phyloP scores from a whole-genome alignment of 2,329 filamentous ascomycete species.

The Tolypocladium tundrense region DNA sequence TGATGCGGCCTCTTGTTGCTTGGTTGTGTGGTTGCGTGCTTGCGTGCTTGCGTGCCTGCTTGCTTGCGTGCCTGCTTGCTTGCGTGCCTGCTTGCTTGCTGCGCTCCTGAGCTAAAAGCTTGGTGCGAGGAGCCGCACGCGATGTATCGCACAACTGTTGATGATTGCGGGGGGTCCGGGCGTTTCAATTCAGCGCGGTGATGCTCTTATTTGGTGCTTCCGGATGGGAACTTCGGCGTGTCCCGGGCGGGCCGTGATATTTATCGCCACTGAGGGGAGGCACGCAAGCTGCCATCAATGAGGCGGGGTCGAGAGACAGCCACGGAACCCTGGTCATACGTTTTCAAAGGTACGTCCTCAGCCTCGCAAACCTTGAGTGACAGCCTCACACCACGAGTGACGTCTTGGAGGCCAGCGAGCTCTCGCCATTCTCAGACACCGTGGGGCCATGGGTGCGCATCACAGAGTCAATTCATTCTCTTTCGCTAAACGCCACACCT shows the following conservation, averaged over 20 bases:
- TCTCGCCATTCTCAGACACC: too few species aligned
- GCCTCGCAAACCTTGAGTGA: neutral
- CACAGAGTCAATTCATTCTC: neutral
- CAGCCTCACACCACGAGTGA: too few species aligned
- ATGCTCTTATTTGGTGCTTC: neutral
- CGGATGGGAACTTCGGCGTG: too few species aligned
- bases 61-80: neutral
- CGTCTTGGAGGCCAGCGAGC: too few species aligned
- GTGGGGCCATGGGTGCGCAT: too few species aligned
- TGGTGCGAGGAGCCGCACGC: neutral
- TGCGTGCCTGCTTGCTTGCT: neutral
- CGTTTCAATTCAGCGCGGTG: neutral
- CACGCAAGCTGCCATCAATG: neutral
- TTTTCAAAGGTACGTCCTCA: neutral
- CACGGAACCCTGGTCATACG: neutral
- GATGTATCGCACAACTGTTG: neutral
- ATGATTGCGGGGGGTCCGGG: neutral
- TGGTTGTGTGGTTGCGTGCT: neutral
- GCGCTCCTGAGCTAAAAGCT: too few species aligned
- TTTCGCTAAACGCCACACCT: neutral
- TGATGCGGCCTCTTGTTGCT: neutral
- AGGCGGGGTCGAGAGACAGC: neutral
- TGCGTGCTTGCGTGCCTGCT: neutral
- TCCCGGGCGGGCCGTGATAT: neutral
- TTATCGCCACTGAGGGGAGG: neutral